Base-by-base conservation (phyloP, 2,329 filamentous ascomycete genomes). In the Penicillium sp. region DNA sequence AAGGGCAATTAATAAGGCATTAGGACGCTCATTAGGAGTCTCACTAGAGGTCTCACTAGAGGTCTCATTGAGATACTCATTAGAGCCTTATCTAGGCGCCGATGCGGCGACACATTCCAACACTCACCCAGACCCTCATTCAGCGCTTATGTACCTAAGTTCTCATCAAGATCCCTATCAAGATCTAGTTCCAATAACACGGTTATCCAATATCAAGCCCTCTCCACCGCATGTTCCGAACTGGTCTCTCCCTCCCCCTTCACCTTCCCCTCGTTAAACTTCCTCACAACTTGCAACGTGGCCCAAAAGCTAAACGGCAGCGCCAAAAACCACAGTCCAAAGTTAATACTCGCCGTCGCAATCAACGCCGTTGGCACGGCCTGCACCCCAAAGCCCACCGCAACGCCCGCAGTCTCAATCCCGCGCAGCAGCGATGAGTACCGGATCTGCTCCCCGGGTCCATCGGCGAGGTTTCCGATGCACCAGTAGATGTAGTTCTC, bases 401-500 rank as follows among this genome's bases (percentile, higher is more conserved):
- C 76, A 8, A 80, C 77, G 1, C 72, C 77, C 0, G 78, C 79
- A 2, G 78, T 81, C 66, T 81, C 78, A 47, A 80, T 77, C 0
- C 77, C 78, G 31, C 79, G 68, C 38, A 81, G 69, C 45, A 82
- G 66, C n/a, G 78, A 79, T 57, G 77, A 81, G 63, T 81, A 82
- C 50, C 80, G 70, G 59, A 81, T 80, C 65, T 81, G 78, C 52
- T 81, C 79, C 1, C 76, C 78, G 0, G 77, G 78, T 1, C 78
- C 81, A 58, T 81, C 78, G 0, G 79, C 79, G 3, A 82, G 66
- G 59, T 81, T 81, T 3, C 79, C 71, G 59, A 82, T 82, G 55
- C 78, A 81, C 80, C 79, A 82, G 66, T 82, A 82, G 30, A 81
- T 79, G 62, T 79, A 81, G 60, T 81, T 81, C 54, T 82, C 76